Conservation (phyloP, 2,329 filamentous ascomycete species). For the Talaromyces sp. region DNA sequence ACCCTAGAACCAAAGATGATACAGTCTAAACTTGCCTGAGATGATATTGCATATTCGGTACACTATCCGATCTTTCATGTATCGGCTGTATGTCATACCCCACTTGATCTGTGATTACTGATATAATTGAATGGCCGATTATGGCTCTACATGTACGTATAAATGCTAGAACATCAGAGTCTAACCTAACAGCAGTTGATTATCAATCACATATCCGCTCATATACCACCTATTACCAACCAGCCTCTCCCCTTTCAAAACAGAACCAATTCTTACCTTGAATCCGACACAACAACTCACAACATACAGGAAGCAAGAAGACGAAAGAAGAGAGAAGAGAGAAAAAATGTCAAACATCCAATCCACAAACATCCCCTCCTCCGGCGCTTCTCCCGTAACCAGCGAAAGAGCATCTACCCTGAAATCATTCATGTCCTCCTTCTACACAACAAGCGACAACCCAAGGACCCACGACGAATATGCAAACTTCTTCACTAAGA, state of each 20-base stretch:
- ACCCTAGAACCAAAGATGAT: not conserved
- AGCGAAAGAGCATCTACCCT: constrained; percentile 23
- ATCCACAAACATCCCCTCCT: not conserved
- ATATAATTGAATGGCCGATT: not conserved
- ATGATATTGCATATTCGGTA: not conserved
- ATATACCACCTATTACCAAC: not conserved
- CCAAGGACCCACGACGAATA: constrained; percentile 38
- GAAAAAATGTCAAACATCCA: constrained; percentile 9
- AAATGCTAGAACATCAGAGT: not conserved
- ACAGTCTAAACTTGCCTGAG: not conserved
- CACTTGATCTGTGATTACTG: not conserved
- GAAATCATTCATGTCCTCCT: constrained; percentile 36
- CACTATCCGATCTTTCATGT: not conserved
- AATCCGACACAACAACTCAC: not conserved
- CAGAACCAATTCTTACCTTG: not conserved
- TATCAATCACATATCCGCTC: not conserved
- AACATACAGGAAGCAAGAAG: not conserved
- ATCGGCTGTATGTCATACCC: not conserved
- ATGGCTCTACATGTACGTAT: not conserved
- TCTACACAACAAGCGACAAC: constrained; percentile 39
- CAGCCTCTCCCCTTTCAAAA: not conserved
- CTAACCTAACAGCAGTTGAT: not conserved
- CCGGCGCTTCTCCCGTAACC: not conserved
- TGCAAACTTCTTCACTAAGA: constrained; percentile 33
- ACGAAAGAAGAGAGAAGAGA: not conserved